Conservation (phyloP, 768 basidiomycete genomes). For the Xerocomus potaroensis region DNA sequence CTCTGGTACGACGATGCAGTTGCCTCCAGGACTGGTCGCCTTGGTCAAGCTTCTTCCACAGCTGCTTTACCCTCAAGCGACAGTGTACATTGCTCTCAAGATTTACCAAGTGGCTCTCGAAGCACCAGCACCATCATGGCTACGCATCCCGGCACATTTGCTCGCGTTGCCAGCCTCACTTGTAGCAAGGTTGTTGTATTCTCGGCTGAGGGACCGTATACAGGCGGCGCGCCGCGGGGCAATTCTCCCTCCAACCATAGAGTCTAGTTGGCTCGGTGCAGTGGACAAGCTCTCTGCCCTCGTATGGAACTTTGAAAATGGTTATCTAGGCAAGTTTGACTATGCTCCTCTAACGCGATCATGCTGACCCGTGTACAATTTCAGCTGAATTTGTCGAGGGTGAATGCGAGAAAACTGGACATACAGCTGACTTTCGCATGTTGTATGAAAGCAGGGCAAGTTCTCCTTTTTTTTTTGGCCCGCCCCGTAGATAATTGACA, state of each 20-base stretch:
- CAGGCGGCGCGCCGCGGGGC: constrained; percentile 45
- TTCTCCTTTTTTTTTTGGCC: not conserved
- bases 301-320: constrained; percentile 37
- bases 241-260: constrained; percentile 36
- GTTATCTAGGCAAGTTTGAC: constrained; percentile 43
- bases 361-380: not conserved
- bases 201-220: constrained; percentile 40
- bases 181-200: constrained; percentile 32
- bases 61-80: constrained; percentile 16
- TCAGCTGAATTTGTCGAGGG: constrained; percentile 11
- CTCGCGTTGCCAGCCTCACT: constrained; percentile 24
- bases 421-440: constrained; percentile 20
- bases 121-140: constrained; percentile 8
- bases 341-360: not conserved
- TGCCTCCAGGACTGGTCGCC: constrained; percentile 34
- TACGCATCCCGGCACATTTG: constrained; percentile 15
- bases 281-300: constrained; percentile 42
- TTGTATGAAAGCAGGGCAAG: constrained; percentile 28
- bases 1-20: constrained; percentile 6
- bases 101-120: constrained; percentile 9
- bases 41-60: constrained; percentile 28
- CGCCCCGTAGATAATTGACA: too few relatives aligned
- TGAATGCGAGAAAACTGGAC: constrained; percentile 18
- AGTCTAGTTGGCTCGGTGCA: constrained; percentile 41
- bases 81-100: constrained; percentile 11